Conservation (phyloP, 371 early-diverging fungal species). For the Fennellomyces sp. region DNA sequence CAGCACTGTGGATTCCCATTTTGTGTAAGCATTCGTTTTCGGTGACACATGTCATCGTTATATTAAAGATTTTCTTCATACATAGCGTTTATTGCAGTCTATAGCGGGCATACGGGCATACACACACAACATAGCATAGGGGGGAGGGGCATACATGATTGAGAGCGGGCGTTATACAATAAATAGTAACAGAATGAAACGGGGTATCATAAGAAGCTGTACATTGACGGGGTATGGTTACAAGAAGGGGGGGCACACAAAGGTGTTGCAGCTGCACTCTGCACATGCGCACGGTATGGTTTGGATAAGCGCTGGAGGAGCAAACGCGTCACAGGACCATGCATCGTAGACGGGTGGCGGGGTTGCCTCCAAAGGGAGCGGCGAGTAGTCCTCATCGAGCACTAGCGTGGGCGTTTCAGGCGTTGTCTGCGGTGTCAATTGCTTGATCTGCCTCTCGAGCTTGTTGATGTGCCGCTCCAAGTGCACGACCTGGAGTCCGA, state of each 20-base stretch:
- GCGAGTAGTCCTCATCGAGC: neutral
- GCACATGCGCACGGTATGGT: neutral
- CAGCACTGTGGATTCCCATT: neutral
- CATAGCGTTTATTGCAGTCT: no score
- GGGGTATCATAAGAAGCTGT: neutral
- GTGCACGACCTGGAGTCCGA: constrained; percentile 43
- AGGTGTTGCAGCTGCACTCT: neutral
- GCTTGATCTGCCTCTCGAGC: constrained; percentile 23
- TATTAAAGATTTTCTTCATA: no score
- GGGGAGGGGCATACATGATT: no score
- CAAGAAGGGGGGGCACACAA: neutral
- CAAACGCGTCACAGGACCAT: neutral
- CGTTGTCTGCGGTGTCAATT: neutral
- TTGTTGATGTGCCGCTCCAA: constrained; percentile 36
- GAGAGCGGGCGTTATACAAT: neutral
- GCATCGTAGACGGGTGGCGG: neutral
- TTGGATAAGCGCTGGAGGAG: neutral
- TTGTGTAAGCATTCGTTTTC: no score
- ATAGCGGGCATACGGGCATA: no score
- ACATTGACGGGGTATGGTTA: neutral
- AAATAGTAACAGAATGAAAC: no score
- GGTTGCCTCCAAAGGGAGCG: constrained; percentile 1
- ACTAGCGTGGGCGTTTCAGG: neutral
- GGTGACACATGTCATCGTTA: no score
- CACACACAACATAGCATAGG: no score